These are phyloP conservation scores for Inonotus hispidus DNA, from an alignment of 1,284 basidiomycete genomes.

Conservation along the genomic window DNA sequence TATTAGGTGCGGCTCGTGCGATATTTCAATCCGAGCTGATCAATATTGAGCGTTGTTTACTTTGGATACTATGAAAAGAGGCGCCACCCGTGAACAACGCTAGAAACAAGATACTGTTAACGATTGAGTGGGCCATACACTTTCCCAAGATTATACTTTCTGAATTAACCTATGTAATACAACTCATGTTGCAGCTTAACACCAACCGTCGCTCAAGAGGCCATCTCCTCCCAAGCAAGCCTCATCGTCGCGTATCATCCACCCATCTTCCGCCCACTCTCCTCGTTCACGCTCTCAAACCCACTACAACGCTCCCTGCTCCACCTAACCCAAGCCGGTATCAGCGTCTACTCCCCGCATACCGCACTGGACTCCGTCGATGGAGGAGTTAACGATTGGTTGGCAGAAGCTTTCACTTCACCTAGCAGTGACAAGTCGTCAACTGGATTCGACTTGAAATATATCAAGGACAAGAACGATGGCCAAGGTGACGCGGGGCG, in stretches of 20 bases:
- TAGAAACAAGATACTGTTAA: constrained; percentile 68
- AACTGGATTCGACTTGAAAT: neutral
- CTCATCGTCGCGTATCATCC: constrained; percentile 87
- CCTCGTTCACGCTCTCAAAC: constrained; percentile 72
- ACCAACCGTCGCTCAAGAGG: constrained; percentile 71
- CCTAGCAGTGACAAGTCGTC: constrained; percentile 13
- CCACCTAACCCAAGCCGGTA: constrained; percentile 71
- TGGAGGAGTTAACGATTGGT: constrained; percentile 86
- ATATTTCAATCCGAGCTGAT: constrained; percentile 3
- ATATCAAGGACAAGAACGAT: constrained; percentile 24
- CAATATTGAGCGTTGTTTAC: neutral
- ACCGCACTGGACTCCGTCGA: constrained; percentile 78
- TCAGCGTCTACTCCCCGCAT: constrained; percentile 86
- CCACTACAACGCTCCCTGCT: constrained; percentile 80
- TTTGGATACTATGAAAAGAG: constrained; percentile 46
- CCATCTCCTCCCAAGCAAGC: constrained; percentile 54
- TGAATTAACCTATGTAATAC: constrained; percentile 2
- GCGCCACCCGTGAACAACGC: constrained; percentile 54
- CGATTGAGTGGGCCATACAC: constrained; percentile 69
- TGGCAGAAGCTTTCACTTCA: constrained; percentile 40
- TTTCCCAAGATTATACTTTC: neutral
- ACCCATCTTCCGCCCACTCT: constrained; percentile 79
- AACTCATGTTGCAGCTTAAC: constrained; percentile 55
- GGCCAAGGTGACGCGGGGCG: constrained; percentile 58
- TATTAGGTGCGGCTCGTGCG: constrained; percentile 53